Evolutionary conservation across 2,329 filamentous ascomycete species (phyloP).

Genomic region (Venturiaceae sp.): DNA sequence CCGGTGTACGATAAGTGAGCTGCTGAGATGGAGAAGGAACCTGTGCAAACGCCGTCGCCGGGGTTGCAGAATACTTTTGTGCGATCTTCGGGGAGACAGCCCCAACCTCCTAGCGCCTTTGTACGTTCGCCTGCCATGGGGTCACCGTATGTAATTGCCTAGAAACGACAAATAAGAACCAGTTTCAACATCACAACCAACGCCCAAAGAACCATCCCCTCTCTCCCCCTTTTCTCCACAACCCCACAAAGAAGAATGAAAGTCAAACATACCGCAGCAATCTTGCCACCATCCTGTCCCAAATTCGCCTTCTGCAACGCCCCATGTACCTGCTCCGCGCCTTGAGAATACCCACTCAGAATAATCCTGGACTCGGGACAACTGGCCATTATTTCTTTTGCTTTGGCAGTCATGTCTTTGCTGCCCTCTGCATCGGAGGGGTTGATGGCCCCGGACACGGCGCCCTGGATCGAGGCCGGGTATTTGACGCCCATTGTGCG

Average conservation of each 20-base stretch:
- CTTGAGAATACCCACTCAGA: not conserved
- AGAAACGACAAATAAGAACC: too few species aligned
- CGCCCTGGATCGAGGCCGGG: not conserved
- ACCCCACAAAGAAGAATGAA: too few species aligned
- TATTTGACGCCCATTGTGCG: slow-evolving; percentile 3
- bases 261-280: slow-evolving; percentile 1
- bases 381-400: not conserved
- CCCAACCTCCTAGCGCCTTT: slow-evolving; percentile 1
- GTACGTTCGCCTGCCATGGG: not conserved
- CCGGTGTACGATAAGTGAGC: slow-evolving; percentile 1
- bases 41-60: slow-evolving; percentile 1
- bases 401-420: slow-evolving; percentile 1
- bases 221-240: too few species aligned
- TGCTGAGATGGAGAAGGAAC: not conserved
- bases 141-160: slow-evolving; percentile 4
- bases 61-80: slow-evolving; percentile 1
- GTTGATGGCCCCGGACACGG: not conserved
- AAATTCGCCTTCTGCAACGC: not conserved
- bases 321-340: slow-evolving; percentile 4
- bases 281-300: not conserved
- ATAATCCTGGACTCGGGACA: slow-evolving; percentile 1
- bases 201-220: too few species aligned
- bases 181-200: too few species aligned
- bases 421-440: not conserved
- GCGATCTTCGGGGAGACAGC: not conserved